Evolutionary conservation across 768 basidiomycete species (phyloP).

Genomic region (Multifurca ochricompacta): DNA sequence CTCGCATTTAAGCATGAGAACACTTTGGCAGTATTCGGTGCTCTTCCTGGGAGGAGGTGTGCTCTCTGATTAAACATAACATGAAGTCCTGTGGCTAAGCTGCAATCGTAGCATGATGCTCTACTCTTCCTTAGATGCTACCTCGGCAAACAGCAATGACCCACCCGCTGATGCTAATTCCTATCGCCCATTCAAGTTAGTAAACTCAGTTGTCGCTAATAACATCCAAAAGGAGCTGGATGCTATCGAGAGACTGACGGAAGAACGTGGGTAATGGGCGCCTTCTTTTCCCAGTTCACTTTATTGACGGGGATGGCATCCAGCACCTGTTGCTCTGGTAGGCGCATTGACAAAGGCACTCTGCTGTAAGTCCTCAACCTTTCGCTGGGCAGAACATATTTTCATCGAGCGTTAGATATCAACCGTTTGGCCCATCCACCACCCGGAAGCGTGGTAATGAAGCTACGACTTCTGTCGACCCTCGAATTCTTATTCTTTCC

Average conservation of each 20-base stretch:
- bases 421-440: slow-evolving; percentile 43
- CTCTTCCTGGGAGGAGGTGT: slow-evolving; percentile 76
- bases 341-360: slow-evolving; percentile 87
- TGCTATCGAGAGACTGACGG: slow-evolving; percentile 37
- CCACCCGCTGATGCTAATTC: slow-evolving; percentile 59
- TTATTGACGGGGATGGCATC: slow-evolving; percentile 6
- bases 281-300: slow-evolving; percentile 13
- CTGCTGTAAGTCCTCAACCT: slow-evolving; percentile 52
- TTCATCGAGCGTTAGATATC: slow-evolving; percentile 48
- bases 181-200: slow-evolving; percentile 74
- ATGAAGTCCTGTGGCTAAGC: background rate
- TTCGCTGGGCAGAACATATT: background rate
- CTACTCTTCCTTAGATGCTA: slow-evolving; percentile 59
- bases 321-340: slow-evolving; percentile 68
- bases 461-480: slow-evolving; percentile 33
- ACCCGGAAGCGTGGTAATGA: slow-evolving; percentile 28
- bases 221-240: slow-evolving; percentile 59
- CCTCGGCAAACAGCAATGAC: slow-evolving; percentile 30
- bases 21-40: slow-evolving; percentile 85
- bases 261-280: slow-evolving; percentile 39
- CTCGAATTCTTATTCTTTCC: slow-evolving; percentile 71
- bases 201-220: slow-evolving; percentile 59
- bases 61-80: background rate
- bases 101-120: slow-evolving; percentile 54
- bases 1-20: slow-evolving; percentile 89